A percentile compares a stretch with the other conserved stretches of the same genome.
These are phyloP conservation scores for Aureobasidium melanogenum DNA, from an alignment of 2,329 filamentous ascomycete genomes.

Conservation along the genomic window DNA sequence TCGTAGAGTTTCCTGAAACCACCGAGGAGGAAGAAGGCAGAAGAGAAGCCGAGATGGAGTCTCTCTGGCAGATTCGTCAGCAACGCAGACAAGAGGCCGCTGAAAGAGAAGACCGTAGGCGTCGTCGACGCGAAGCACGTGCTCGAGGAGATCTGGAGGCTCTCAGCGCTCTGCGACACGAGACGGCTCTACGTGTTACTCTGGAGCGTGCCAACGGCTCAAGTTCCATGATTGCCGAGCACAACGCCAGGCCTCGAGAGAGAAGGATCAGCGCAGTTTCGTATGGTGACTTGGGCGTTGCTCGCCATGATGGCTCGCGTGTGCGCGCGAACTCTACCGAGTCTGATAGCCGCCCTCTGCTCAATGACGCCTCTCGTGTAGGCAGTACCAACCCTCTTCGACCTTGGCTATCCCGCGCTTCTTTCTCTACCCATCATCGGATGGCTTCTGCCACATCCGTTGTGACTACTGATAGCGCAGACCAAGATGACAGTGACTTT, in stretches of 20 bases:
- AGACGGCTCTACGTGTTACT: slow-evolving; percentile 45
- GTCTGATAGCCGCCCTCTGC: slow-evolving; percentile 60
- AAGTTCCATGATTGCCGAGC: slow-evolving; percentile 45
- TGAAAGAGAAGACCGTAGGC: slow-evolving; percentile 68
- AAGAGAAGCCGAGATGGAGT: slow-evolving; percentile 86
- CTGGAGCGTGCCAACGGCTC: slow-evolving; percentile 31
- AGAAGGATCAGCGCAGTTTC: slow-evolving; percentile 65
- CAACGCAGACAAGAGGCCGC: slow-evolving; percentile 65
- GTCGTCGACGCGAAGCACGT: slow-evolving; percentile 62
- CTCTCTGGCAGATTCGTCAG: slow-evolving; percentile 78
- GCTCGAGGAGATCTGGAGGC: slow-evolving; percentile 60
- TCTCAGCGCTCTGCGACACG: slow-evolving; percentile 53
- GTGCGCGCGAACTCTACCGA: slow-evolving; percentile 65
- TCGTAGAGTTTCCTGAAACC: slow-evolving; percentile 76
- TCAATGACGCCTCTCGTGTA: slow-evolving; percentile 64
- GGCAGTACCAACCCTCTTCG: slow-evolving; percentile 23
- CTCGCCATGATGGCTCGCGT: slow-evolving; percentile 67
- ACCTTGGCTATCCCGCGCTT: slow-evolving; percentile 22
- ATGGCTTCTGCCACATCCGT: slow-evolving; percentile 35
- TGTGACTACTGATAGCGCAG: slow-evolving; percentile 29
- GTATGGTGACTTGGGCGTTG: slow-evolving; percentile 68
- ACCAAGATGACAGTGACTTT: slow-evolving; percentile 32
- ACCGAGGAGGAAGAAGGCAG: slow-evolving; percentile 68
- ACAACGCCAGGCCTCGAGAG: slow-evolving; percentile 53
- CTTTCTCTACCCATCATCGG: slow-evolving; percentile 30